A percentile compares a stretch with the other conserved stretches of the same genome.
phyloP scores from a whole-genome alignment of 768 basidiomycete genomes.

The Tephrocybe rancida region DNA sequence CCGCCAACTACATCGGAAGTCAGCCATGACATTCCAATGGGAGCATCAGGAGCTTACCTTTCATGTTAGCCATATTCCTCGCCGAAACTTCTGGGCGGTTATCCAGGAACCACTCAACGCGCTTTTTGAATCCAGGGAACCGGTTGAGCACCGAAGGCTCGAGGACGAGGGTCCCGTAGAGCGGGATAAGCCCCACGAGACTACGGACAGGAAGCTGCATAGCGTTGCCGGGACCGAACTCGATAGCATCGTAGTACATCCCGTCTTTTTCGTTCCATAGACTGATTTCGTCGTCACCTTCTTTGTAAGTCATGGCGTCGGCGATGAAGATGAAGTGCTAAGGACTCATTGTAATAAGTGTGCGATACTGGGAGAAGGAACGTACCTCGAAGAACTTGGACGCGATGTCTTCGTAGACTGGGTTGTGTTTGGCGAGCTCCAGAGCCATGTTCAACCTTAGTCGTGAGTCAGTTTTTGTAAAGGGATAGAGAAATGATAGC shows the following conservation, averaged over 20 bases:
- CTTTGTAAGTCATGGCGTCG: constrained; percentile 95
- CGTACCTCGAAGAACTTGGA: constrained; percentile 93
- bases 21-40: background rate
- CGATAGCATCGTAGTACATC: constrained; percentile 98
- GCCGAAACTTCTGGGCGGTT: constrained; percentile 86
- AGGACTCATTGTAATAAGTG: background rate
- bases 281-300: constrained; percentile 75
- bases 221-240: constrained; percentile 77
- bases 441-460: constrained; percentile 93
- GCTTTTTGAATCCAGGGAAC: constrained; percentile 97
- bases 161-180: constrained; percentile 92
- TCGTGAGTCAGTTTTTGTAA: constrained; percentile 6
- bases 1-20: constrained; percentile 46
- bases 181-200: constrained; percentile 96
- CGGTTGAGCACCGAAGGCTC: constrained; percentile 88
- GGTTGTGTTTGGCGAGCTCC: constrained; percentile 96
- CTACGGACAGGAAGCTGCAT: constrained; percentile 94
- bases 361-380: background rate
- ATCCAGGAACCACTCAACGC: constrained; percentile 98
- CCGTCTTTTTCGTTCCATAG: constrained; percentile 98
- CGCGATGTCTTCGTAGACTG: constrained; percentile 98
- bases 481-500: background rate
- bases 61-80: constrained; percentile 97
- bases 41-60: constrained; percentile 45
- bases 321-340: constrained; percentile 98